Evolutionary conservation across 345 rosid species (phyloP), one percentile per base, ranked within the genome.

Genomic region (Diplotaxis tenuifolia): DNA sequence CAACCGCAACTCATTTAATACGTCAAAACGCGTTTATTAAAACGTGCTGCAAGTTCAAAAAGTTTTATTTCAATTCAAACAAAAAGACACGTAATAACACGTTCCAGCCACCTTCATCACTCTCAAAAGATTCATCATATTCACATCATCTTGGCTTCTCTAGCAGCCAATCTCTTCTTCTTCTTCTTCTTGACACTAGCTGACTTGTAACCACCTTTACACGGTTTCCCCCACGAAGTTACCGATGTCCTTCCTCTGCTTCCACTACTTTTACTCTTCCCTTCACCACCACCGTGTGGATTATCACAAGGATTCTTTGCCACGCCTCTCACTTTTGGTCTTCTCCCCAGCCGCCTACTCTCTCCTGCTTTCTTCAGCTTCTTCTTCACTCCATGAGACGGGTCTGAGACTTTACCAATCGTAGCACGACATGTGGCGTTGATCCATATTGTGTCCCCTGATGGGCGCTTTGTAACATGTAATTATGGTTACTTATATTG

Each of bases 271-370:
- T 91, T 93, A 79, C 96, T 93, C 45, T 84, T 80, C 49, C 97
- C 97, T 77, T 93, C 98, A 73, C 98, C 98, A 61, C 98, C 97
- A 80, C 97, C 96, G n/a, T 89, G 97, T 64, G 97, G 96, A 81
- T 93, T 97, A 77, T 91, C 98, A 11, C 89, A 78, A 1, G 98
- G 97, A 73, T 89, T 89, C 93, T 87, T 91, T 0, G 95, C 96
- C 68, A 87, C 92, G 62, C 97, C 95, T 78, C 95, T 78, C 67
- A 91, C 96, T 23, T 79, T 82, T 0, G 97, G 97, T 67, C 97
- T 83, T 59, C 86, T 82, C 65, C 98, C 98, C 54, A 85, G 70
- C 98, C 95, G 87, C 27, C 96, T 78, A 78, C 85, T 87, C 56
- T 94, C 90, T 62, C 96, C 96, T 68, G 96, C 98, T 80, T 94